Percentiles rank a stretch among this genome's conserved stretches.
phyloP scores from a whole-genome alignment of 192 early-diverging fungal genomes.

The Coemansia sp. region DNA sequence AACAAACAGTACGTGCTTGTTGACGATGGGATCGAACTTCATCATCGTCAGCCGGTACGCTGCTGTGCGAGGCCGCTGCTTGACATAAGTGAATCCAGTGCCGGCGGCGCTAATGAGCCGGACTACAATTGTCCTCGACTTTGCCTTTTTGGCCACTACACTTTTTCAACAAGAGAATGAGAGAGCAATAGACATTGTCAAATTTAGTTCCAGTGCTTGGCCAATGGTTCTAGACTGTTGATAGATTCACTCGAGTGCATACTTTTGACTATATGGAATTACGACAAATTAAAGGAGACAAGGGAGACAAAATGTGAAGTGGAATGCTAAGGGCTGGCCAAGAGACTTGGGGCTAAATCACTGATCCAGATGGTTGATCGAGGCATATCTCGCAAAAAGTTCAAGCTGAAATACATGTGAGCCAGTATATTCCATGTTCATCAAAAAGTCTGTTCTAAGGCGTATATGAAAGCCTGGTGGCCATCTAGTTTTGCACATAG shows the following conservation, averaged over 20 bases:
- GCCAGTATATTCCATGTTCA: too few species aligned
- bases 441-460: too few species aligned
- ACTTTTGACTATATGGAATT: background rate
- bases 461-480: background rate
- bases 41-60: constrained; percentile 81
- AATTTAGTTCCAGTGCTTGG: background rate
- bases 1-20: constrained; percentile 84
- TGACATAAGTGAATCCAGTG: constrained; percentile 92
- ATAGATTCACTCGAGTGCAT: background rate
- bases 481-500: constrained; percentile 32
- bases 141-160: constrained; percentile 83
- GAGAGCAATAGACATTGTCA: background rate
- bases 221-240: background rate
- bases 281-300: background rate
- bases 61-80: constrained; percentile 72
- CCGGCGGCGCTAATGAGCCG: constrained; percentile 85
- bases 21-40: constrained; percentile 93
- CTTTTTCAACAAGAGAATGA: background rate
- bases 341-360: background rate
- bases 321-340: background rate
- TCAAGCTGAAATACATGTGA: too few species aligned
- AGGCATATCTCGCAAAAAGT: too few species aligned
- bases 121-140: constrained; percentile 83
- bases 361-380: background rate
- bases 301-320: background rate